phyloP scores from a whole-genome alignment of 768 basidiomycete genomes.

The Kwoniella mangroviensis region DNA sequence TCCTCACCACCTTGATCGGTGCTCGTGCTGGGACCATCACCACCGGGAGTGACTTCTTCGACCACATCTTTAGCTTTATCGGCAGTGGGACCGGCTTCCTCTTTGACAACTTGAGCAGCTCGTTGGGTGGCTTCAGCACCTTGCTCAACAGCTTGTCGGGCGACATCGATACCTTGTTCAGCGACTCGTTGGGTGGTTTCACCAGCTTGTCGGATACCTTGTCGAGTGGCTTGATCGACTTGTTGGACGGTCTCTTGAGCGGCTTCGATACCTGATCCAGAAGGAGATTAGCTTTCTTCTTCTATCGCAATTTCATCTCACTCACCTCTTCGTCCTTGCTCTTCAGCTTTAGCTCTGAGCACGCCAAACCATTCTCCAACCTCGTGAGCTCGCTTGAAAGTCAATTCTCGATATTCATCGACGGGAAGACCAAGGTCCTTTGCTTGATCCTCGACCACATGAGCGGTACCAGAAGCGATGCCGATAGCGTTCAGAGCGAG shows the following conservation, averaged over 20 bases:
- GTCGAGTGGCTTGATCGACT: neutral
- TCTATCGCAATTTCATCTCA: neutral
- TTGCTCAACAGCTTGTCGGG: constrained; percentile 2
- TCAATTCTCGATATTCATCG: constrained; percentile 33
- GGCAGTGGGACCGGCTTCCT: constrained; percentile 3
- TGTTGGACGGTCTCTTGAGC: constrained; percentile 2
- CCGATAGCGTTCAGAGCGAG: constrained; percentile 19
- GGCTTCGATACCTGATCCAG: neutral
- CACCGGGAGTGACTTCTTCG: constrained; percentile 2
- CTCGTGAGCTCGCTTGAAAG: constrained; percentile 6
- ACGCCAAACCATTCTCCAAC: constrained; percentile 21
- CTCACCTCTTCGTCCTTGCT: constrained; percentile 20
- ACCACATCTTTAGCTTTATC: constrained; percentile 2
- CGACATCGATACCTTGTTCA: neutral
- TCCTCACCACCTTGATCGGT: constrained; percentile 15
- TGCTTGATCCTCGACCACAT: constrained; percentile 35
- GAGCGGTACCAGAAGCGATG: constrained; percentile 25
- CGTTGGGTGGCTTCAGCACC: constrained; percentile 10
- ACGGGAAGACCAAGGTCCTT: constrained; percentile 38
- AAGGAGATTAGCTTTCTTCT: neutral
- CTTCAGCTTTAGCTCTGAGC: constrained; percentile 29
- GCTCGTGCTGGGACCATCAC: neutral
- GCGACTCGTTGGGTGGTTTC: constrained; percentile 8
- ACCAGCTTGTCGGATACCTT: constrained; percentile 3
- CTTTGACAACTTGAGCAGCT: constrained; percentile 12